Base-by-base conservation (phyloP, 257 asterid species). In the Solanum verrucosum region DNA sequence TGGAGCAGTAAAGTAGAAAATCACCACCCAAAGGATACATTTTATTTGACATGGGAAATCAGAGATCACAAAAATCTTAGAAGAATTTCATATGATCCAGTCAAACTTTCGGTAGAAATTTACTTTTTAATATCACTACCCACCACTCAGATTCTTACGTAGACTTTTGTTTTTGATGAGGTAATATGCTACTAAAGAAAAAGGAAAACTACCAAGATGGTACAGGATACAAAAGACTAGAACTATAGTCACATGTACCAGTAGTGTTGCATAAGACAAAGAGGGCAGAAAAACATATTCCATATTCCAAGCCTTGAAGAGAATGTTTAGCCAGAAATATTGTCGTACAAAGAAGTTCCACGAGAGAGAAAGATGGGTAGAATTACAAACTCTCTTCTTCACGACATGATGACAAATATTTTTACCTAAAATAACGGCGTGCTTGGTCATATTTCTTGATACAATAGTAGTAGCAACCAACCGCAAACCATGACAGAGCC, bases 401-500 rank as follows among this genome's bases (percentile, higher is more conserved):
- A 49, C 6, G 29, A 49, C 86, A 82, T 29, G 31, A 82, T 49
- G 71, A 49, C 86, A 29, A 31, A 44, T 70, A 88, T 84, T 63
- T 20, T 84, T 92, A 97, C 99, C 99, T 95, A 91, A 94, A 97
- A 94, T 96, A 96, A 60, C 99, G 98, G 27, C 98, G 98, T 65
- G 99, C 94, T 87, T 96, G 99, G 70, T 94, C 99, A 90, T 93
- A 95, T 91, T 97, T 97, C 89, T 93, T 97, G 87, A 94, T 96
- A 92, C 99, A 95, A 89, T 90, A 96, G 93, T 97, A 97, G 94
- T 97, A 97, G 93, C 98, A 97, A 86, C 99, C 99, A 74, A 97
- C 99, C 63, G 99, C 98, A 88, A 96, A 97, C 99, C 99, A 97
- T 87, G 99, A 95, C 84, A 97, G 91, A 56, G 99, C 98, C 94